Evolutionary conservation across 345 rosid species (phyloP).

Genomic region (Carallia pectinifolia): DNA sequence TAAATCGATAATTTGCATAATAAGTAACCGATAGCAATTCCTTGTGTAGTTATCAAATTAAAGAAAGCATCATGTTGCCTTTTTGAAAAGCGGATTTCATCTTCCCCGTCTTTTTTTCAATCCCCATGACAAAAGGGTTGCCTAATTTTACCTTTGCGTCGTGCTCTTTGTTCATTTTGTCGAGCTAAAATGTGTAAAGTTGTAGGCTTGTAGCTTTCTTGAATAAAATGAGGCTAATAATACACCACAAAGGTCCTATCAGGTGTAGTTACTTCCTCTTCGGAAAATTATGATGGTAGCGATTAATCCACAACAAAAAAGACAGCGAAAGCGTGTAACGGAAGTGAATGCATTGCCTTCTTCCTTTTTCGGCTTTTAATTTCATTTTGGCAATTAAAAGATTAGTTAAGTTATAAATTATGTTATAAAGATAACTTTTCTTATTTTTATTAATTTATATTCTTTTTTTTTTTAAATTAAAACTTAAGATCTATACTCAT

Average conservation of each 20-base stretch:
- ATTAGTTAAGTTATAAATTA: too few relatives aligned
- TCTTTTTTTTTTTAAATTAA: too few relatives aligned
- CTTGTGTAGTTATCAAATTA: background rate
- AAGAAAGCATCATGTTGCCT: constrained; percentile 15
- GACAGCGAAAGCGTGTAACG: background rate
- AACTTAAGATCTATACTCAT: too few relatives aligned
- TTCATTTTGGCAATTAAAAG: too few relatives aligned
- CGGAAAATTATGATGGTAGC: background rate
- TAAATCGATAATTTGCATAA: too few relatives aligned
- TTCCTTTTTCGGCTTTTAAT: too few relatives aligned
- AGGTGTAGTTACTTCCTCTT: background rate
- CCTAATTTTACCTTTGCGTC: background rate
- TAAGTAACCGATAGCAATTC: background rate
- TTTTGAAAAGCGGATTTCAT: constrained; percentile 14
- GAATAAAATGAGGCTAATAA: background rate
- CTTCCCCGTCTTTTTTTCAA: constrained; percentile 16
- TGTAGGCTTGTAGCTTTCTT: background rate
- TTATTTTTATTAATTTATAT: too few relatives aligned
- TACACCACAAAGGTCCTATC: constrained; percentile 6
- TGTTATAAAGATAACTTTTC: too few relatives aligned
- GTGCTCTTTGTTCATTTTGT: background rate
- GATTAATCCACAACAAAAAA: constrained; percentile 9
- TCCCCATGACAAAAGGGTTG: background rate
- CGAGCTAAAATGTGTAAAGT: background rate
- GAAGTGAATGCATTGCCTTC: background rate